Conservation (phyloP, 2,329 filamentous ascomycete species). For the Dothideomycetes sp. region DNA sequence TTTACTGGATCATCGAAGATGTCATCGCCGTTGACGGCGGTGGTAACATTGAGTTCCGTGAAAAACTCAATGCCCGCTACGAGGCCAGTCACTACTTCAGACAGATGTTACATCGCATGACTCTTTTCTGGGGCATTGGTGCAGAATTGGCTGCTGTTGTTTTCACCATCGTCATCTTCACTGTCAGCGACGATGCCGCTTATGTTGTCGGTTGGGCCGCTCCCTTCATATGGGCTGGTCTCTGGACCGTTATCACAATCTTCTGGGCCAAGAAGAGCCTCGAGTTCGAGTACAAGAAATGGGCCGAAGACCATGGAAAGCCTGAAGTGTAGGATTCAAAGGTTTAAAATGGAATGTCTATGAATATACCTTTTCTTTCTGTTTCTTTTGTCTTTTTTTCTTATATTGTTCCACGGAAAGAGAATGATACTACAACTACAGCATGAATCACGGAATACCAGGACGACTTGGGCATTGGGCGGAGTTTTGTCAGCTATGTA, state of each 20-base stretch:
- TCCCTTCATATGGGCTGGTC: conserved; percentile 41
- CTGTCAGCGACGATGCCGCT: conserved; percentile 37
- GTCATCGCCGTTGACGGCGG: conserved; percentile 45
- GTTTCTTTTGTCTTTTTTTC: not conserved
- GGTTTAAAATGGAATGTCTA: not conserved
- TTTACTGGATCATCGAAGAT: conserved; percentile 48
- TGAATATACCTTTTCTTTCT: not conserved
- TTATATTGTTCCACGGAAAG: not conserved
- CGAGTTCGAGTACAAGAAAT: conserved; percentile 26
- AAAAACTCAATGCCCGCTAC: conserved; percentile 43
- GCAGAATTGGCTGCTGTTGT: conserved; percentile 32
- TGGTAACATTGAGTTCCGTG: conserved; percentile 44
- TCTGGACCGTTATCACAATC: conserved; percentile 39
- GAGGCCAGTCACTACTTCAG: conserved; percentile 45
- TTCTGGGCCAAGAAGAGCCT: conserved; percentile 35
- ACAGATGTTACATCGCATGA: conserved; percentile 43
- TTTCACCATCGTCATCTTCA: conserved; percentile 39
- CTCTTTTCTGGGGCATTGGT: conserved; percentile 45
- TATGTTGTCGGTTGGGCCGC: conserved; percentile 42
- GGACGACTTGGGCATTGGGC: not conserved
- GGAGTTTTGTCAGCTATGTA: conserved; percentile 1
- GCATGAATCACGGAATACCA: no score
- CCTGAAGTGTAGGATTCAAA: not conserved
- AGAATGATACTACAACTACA: not conserved
- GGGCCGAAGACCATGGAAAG: conserved; percentile 24